Conservation (phyloP, 441 rosid genomes). For the Kokia cookei region DNA sequence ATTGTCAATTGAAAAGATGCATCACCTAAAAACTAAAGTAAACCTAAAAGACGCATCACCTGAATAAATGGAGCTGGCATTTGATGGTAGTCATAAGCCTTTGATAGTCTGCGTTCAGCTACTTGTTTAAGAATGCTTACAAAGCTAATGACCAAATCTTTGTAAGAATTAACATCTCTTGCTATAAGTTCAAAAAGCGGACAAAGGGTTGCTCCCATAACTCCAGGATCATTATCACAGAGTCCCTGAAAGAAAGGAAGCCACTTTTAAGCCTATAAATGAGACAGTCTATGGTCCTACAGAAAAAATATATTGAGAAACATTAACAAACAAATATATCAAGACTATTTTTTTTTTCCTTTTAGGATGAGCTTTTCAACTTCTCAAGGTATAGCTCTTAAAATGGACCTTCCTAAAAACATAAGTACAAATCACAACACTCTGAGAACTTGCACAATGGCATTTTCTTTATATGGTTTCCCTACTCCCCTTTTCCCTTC, state of each 20-base stretch:
- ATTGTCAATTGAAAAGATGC: neutral
- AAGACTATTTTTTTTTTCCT: neutral
- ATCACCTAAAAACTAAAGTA: neutral
- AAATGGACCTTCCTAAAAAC: neutral
- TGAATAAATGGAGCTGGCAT: conserved; percentile 98
- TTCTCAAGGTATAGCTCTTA: neutral
- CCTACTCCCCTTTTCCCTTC: neutral
- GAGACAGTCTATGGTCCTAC: neutral
- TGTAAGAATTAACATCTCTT: conserved; percentile 60
- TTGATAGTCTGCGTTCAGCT: conserved; percentile 79
- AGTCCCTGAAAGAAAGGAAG: conserved; percentile 46
- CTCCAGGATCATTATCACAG: conserved; percentile 95
- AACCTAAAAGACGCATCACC: conserved; percentile 29
- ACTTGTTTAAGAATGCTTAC: conserved; percentile 96
- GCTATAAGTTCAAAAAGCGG: conserved; percentile 85
- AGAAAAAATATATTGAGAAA: neutral
- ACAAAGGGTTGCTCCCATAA: conserved; percentile 95
- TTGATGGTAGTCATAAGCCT: conserved; percentile 88
- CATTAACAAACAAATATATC: neutral
- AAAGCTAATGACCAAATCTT: conserved; percentile 86
- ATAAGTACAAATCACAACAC: neutral
- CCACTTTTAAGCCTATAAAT: conserved; percentile 1
- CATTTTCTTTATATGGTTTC: neutral
- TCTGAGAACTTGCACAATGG: neutral
- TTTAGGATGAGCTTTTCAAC: neutral